Percentiles rank a stretch among this genome's conserved stretches.
phyloP scores from a whole-genome alignment of 2,329 filamentous ascomycete species.

The Teratosphaeria zuluensis region DNA sequence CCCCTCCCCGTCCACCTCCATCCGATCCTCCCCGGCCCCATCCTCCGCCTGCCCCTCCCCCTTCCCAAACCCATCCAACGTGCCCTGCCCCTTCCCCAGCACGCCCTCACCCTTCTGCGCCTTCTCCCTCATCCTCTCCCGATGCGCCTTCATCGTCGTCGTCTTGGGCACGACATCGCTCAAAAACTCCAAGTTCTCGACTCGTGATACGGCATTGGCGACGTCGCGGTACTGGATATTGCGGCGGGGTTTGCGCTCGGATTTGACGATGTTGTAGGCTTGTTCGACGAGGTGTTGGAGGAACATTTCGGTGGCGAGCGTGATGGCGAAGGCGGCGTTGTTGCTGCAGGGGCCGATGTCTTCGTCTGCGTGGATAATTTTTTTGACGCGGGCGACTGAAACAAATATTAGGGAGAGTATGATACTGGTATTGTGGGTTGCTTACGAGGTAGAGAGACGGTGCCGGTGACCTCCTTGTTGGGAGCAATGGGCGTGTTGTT shows the following conservation, averaged over 20 bases:
- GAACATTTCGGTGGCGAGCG: slow-evolving; percentile 90
- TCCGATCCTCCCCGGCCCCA: slow-evolving; percentile 12
- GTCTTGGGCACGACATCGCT: slow-evolving; percentile 85
- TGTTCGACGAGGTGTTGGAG: slow-evolving; percentile 83
- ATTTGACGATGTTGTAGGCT: slow-evolving; percentile 77
- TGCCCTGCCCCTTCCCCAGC: slow-evolving; percentile 12
- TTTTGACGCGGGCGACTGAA: slow-evolving; percentile 85
- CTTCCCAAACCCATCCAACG: slow-evolving; percentile 8
- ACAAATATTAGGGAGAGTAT: slow-evolving; percentile 9
- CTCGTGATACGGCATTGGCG: slow-evolving; percentile 72
- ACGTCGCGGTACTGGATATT: slow-evolving; percentile 96
- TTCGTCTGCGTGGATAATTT: slow-evolving; percentile 81
- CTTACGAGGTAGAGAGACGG: slow-evolving; percentile 76
- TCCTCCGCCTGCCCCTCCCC: slow-evolving; percentile 11
- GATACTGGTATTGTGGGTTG: slow-evolving; percentile 10
- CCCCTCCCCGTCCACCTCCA: slow-evolving; percentile 15
- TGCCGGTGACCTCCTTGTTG: slow-evolving; percentile 71
- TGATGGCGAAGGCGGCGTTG: slow-evolving; percentile 89
- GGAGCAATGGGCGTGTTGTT: slow-evolving; percentile 78
- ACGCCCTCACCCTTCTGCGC: slow-evolving; percentile 5
- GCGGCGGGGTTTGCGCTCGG: slow-evolving; percentile 79
- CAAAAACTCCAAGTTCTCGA: slow-evolving; percentile 92
- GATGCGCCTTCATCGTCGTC: slow-evolving; percentile 67
- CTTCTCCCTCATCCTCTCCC: slow-evolving; percentile 40
- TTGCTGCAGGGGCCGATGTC: slow-evolving; percentile 82